Evolutionary conservation across 164 flowering plant genomes (phyloP), one percentile per base, ranked within the genome.

Genomic region (Stephania japonica): DNA sequence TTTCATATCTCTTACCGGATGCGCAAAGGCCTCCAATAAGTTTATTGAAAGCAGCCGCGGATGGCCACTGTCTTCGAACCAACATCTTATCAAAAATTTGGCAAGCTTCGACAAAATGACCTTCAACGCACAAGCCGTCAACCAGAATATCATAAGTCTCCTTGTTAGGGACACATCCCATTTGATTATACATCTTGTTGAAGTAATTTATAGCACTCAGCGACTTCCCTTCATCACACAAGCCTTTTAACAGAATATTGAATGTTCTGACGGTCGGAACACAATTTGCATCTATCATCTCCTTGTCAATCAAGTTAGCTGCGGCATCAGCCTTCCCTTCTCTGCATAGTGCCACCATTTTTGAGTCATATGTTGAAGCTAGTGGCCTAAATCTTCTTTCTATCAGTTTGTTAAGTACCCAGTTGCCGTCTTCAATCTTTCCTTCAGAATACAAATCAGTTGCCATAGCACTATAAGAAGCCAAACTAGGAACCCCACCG

Each of bases 381-480:
- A 38, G 19, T 16, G 72, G 72, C 21, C 21, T 18, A 53, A 70
- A 70, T 9, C 72, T 65, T 56, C 65, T 53, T 32, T 53, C 23
- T 19, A 27, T 24, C 3, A 53, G 26, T 70, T 70, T 65, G 18
- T 70, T 65, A 70, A 70, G 16, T 24, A 70, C 72, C 10, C 43
- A 43, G 25, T 70, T 27, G 9, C 43, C 72, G 25, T 53, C 72
- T 8, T 70, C 72, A 56, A 70, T 32, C 41, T 25, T 70, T 1
- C 72, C 72, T 56, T 53, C 64, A 26, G 64, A 25, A 26, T 70
- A 70, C 16, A 70, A 32, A 50, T 70, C 65, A 70, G 18, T 2
- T 3, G 63, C 64, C 72, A 70, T 70, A 14, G 72, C 65, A 70
- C 72, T 53, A 70, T 70, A 70, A 16, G 43, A 50, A 50, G 47